Evolutionary conservation across 306 rosid species (phyloP).

Genomic region (Prunus mira): DNA sequence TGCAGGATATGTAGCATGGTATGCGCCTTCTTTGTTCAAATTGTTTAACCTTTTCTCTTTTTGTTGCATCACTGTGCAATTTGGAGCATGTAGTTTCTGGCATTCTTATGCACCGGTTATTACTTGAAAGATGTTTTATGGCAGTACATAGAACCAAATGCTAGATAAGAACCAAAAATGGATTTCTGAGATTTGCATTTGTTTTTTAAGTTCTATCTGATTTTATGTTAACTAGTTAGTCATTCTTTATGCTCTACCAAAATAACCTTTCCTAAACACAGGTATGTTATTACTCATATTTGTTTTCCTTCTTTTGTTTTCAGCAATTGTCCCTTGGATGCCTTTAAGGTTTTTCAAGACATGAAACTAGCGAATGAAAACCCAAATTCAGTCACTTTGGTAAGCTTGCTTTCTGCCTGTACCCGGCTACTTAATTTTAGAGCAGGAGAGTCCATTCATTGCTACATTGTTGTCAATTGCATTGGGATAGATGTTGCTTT

Average conservation of each 20-base stretch:
- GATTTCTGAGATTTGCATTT: too few species aligned
- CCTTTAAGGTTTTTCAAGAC: slow-evolving; percentile 29
- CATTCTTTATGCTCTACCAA: too few species aligned
- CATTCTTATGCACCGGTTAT: not conserved
- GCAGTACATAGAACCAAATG: too few species aligned
- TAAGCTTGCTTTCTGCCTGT: slow-evolving; percentile 55
- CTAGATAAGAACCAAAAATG: too few species aligned
- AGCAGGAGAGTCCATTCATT: slow-evolving; percentile 49
- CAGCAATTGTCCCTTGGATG: slow-evolving; percentile 33
- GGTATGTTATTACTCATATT: not conserved
- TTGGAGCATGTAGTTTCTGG: too few species aligned
- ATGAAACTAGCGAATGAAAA: slow-evolving; percentile 32
- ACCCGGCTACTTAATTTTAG: slow-evolving; percentile 27
- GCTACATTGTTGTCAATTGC: slow-evolving; percentile 28
- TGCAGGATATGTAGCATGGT: slow-evolving; percentile 43
- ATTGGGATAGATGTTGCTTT: slow-evolving; percentile 38
- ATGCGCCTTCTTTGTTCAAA: not conserved
- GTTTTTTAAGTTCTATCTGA: too few species aligned
- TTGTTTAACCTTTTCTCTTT: too few species aligned
- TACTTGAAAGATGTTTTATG: too few species aligned
- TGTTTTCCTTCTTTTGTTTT: not conserved
- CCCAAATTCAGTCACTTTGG: slow-evolving; percentile 54
- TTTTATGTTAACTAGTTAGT: too few species aligned
- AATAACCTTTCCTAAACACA: too few species aligned
- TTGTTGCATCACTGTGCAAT: too few species aligned